Evolutionary conservation across 1,284 basidiomycete species (phyloP).

Genomic region (Rhizopogon parksii): DNA sequence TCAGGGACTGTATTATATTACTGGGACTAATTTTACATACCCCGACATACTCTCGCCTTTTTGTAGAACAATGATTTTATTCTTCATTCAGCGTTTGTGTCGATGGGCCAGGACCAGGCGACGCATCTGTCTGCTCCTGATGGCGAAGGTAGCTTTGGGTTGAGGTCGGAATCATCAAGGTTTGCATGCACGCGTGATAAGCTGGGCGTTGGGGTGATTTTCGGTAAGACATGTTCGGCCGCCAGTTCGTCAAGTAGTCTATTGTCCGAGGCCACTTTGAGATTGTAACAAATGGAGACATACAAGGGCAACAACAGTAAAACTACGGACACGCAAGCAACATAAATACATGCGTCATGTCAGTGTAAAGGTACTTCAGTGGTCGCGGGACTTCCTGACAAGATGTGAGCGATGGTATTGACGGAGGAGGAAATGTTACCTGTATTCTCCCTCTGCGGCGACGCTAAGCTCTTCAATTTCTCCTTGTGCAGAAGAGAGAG

Average conservation of each 20-base stretch:
- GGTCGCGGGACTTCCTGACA: constrained; percentile 72
- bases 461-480: constrained; percentile 88
- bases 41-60: neutral
- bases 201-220: no score
- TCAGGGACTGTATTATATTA: constrained; percentile 4
- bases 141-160: neutral
- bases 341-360: neutral
- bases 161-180: neutral
- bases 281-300: neutral
- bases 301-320: neutral
- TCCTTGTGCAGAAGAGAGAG: constrained; percentile 74
- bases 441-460: constrained; percentile 88
- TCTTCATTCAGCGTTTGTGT: neutral
- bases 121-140: neutral
- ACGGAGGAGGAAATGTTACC: constrained; percentile 35
- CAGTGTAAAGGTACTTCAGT: constrained; percentile 40
- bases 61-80: neutral
- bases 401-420: constrained; percentile 6
- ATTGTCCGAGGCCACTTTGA: neutral
- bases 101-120: no score
- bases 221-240: neutral
- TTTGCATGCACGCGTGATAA: no score
- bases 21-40: constrained; percentile 5
- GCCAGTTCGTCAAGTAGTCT: neutral
- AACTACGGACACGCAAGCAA: neutral